These are phyloP conservation scores for Monosporozyma unispora DNA, from an alignment of 805 yeast species.

Conservation along the genomic window DNA sequence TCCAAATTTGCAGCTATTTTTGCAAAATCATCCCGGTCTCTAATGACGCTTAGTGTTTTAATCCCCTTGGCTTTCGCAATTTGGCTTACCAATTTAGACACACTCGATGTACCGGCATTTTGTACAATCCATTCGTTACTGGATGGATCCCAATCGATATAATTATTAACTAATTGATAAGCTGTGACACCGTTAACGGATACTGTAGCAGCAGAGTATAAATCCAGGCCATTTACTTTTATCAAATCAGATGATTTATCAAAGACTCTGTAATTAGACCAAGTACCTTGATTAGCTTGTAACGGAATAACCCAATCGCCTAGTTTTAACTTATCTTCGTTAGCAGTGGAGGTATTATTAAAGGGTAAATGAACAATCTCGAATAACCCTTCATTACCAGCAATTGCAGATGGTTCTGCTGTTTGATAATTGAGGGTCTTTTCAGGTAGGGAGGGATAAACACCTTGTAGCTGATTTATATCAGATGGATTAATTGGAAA, in stretches of 20 bases:
- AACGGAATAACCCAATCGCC: conserved; percentile 91
- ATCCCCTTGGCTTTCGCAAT: conserved; percentile 69
- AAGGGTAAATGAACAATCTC: conserved; percentile 68
- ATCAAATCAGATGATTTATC: conserved; percentile 45
- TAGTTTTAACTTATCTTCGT: conserved; percentile 34
- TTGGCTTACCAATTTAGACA: conserved; percentile 86
- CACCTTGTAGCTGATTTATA: conserved; percentile 75
- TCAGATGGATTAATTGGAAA: conserved; percentile 90
- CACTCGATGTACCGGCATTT: conserved; percentile 95
- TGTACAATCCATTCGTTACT: conserved; percentile 80
- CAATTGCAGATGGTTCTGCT: conserved; percentile 62
- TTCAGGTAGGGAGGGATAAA: conserved; percentile 70
- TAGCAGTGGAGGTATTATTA: conserved; percentile 8
- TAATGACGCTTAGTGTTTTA: conserved; percentile 78
- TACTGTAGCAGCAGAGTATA: conserved; percentile 76
- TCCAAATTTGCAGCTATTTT: conserved; percentile 46
- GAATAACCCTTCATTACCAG: conserved; percentile 92
- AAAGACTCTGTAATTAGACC: conserved; percentile 70
- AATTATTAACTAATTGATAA: conserved; percentile 72
- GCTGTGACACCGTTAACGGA: conserved; percentile 93
- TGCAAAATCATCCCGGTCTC: conserved; percentile 77
- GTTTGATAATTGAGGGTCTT: conserved; percentile 45
- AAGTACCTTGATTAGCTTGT: conserved; percentile 77
- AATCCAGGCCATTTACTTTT: conserved; percentile 40
- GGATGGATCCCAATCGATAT: conserved; percentile 28